Evolutionary conservation across 805 yeast genomes (phyloP).

Genomic region (Lachancea kluyveri): DNA sequence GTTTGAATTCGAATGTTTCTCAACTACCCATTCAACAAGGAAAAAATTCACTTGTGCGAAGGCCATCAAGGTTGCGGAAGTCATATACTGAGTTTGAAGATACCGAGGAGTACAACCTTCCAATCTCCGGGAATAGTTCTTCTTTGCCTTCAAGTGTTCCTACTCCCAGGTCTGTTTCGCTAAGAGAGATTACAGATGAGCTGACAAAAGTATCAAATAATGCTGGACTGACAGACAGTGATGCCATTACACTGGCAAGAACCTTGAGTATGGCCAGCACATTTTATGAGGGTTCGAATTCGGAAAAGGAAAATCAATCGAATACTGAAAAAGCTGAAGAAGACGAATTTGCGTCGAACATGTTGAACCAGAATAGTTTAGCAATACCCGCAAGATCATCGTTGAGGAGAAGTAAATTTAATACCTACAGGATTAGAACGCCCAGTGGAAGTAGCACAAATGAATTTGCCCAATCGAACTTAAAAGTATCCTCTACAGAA

Average conservation of each 20-base stretch:
- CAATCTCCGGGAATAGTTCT: too few relatives aligned
- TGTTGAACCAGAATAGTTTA: slow-evolving; percentile 24
- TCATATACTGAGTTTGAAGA: slow-evolving; percentile 29
- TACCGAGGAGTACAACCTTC: slow-evolving; percentile 13
- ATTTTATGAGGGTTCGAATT: slow-evolving; percentile 32
- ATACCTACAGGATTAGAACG: slow-evolving; percentile 41
- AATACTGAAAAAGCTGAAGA: slow-evolving; percentile 9
- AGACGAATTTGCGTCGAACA: slow-evolving; percentile 27
- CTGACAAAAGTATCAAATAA: slow-evolving; percentile 64
- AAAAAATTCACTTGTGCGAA: slow-evolving; percentile 24
- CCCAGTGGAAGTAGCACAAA: slow-evolving; percentile 8
- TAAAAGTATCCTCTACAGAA: slow-evolving; percentile 4
- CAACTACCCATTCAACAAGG: slow-evolving; percentile 15
- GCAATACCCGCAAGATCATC: slow-evolving; percentile 30
- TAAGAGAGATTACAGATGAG: slow-evolving; percentile 68
- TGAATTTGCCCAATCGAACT: too few relatives aligned
- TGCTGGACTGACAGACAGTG: slow-evolving; percentile 74
- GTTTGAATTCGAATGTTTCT: neutral
- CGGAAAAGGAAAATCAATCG: slow-evolving; percentile 1
- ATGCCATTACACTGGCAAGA: slow-evolving; percentile 78
- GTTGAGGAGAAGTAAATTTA: slow-evolving; percentile 43
- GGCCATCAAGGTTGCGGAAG: slow-evolving; percentile 29
- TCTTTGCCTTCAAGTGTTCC: neutral
- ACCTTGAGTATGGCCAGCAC: slow-evolving; percentile 67
- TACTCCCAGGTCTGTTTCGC: slow-evolving; percentile 40